Conservation (phyloP, 1,284 basidiomycete species). For the Trichosporon sp. region DNA sequence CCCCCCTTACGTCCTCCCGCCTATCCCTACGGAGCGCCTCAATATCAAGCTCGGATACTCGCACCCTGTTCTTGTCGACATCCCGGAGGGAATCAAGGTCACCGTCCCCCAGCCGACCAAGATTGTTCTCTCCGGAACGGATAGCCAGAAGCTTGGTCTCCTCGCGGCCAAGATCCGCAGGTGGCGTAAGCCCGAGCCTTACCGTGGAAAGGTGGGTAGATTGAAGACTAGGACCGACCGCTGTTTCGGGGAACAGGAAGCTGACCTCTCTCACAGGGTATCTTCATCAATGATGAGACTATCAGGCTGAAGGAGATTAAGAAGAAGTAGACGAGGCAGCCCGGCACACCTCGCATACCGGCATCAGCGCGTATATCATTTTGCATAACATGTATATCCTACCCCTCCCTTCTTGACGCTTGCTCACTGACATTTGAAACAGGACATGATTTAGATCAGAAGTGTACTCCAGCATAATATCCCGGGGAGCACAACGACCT, state of each 20-base stretch:
- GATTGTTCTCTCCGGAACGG: conserved; percentile 54
- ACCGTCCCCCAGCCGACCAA: conserved; percentile 52
- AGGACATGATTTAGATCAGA: too few species aligned
- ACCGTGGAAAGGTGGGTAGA: conserved; percentile 83
- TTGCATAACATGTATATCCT: conserved; percentile 23
- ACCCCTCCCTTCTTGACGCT: conserved; percentile 3
- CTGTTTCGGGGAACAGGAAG: not conserved
- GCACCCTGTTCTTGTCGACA: conserved; percentile 75
- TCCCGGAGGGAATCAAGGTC: conserved; percentile 73
- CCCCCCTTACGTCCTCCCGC: conserved; percentile 21
- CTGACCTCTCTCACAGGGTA: conserved; percentile 58
- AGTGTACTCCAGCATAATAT: too few species aligned
- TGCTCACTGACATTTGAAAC: not conserved
- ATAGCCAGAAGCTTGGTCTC: conserved; percentile 65
- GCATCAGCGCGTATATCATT: conserved; percentile 4
- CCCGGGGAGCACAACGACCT: too few species aligned
- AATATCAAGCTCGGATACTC: conserved; percentile 90
- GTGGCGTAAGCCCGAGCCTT: conserved; percentile 89
- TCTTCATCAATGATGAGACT: conserved; percentile 84
- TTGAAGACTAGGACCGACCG: not conserved
- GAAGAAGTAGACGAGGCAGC: conserved; percentile 69
- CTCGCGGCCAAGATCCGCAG: conserved; percentile 82
- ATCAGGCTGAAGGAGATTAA: conserved; percentile 86
- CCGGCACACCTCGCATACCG: not conserved
- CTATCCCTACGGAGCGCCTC: conserved; percentile 50